A percentile compares a stretch with the other conserved stretches of the same genome.
phyloP scores from a whole-genome alignment of 192 early-diverging fungal genomes.

The Powellomyces hirtus region DNA sequence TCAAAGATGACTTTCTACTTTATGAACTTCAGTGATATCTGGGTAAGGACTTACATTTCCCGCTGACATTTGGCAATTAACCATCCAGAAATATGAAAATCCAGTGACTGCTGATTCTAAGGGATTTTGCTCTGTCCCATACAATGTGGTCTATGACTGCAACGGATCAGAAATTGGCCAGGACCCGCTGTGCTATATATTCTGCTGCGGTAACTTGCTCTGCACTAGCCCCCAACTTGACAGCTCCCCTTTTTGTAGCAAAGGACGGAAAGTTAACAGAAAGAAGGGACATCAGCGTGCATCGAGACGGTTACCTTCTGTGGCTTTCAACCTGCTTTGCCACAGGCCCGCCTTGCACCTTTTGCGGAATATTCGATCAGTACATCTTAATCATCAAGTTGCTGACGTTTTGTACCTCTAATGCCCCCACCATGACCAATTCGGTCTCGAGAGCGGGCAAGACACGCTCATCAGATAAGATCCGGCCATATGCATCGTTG shows the following conservation, averaged over 20 bases:
- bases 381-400: background rate
- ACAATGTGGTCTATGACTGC: background rate
- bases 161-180: background rate
- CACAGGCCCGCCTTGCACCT: conserved; percentile 24
- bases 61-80: too few relatives aligned
- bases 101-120: too few relatives aligned
- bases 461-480: conserved; percentile 6
- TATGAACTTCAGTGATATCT: too few relatives aligned
- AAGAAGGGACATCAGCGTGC: background rate
- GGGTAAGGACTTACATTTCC: too few relatives aligned
- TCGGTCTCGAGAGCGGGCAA: conserved; percentile 7
- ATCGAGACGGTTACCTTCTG: background rate
- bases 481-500: conserved; percentile 11
- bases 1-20: too few relatives aligned
- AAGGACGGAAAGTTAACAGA: background rate
- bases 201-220: background rate
- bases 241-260: background rate
- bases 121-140: too few relatives aligned
- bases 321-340: conserved; percentile 27
- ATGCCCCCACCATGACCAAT: conserved; percentile 23
- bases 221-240: background rate
- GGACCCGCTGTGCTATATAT: background rate
- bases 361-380: background rate
- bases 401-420: background rate
- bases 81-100: too few relatives aligned